phyloP scores from a whole-genome alignment of 2,329 filamentous ascomycete species.

The Myriosclerotinia curreyana region DNA sequence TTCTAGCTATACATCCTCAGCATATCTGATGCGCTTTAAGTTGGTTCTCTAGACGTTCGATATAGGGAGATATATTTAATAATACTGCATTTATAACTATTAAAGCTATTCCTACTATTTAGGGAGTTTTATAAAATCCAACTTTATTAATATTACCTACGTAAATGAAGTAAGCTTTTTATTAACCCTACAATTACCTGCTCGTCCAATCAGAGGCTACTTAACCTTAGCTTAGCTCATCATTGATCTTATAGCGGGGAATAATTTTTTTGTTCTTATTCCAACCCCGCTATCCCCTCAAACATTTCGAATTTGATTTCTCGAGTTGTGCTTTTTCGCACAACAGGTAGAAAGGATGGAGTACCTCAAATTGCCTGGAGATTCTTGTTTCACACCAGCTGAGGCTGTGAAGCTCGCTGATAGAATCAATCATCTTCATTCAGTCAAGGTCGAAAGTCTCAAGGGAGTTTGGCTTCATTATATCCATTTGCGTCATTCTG shows the following conservation, averaged over 20 bases:
- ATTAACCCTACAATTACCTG: too few relatives aligned
- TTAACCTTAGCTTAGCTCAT: too few relatives aligned
- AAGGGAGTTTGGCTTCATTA: constrained; percentile 37
- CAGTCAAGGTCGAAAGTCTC: constrained; percentile 30
- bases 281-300: constrained; percentile 15
- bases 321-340: constrained; percentile 14
- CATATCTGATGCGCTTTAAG: too few relatives aligned
- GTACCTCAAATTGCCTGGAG: constrained; percentile 34
- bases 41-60: too few relatives aligned
- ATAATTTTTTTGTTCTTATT: constrained; percentile 10
- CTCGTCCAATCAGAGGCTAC: too few relatives aligned
- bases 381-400: constrained; percentile 35
- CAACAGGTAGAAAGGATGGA: constrained; percentile 29
- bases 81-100: too few relatives aligned
- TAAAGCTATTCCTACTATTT: too few relatives aligned
- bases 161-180: too few relatives aligned
- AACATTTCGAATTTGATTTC: constrained; percentile 1
- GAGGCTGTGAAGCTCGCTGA: constrained; percentile 35
- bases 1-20: too few relatives aligned
- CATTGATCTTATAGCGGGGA: constrained; percentile 10
- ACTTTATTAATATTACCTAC: neutral
- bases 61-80: too few relatives aligned
- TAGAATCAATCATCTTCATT: constrained; percentile 28
- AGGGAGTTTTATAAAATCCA: too few relatives aligned
- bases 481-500: constrained; percentile 32